Base-by-base conservation (phyloP, 2,329 filamentous ascomycete genomes). In the Chalaropsis thielavioides region DNA sequence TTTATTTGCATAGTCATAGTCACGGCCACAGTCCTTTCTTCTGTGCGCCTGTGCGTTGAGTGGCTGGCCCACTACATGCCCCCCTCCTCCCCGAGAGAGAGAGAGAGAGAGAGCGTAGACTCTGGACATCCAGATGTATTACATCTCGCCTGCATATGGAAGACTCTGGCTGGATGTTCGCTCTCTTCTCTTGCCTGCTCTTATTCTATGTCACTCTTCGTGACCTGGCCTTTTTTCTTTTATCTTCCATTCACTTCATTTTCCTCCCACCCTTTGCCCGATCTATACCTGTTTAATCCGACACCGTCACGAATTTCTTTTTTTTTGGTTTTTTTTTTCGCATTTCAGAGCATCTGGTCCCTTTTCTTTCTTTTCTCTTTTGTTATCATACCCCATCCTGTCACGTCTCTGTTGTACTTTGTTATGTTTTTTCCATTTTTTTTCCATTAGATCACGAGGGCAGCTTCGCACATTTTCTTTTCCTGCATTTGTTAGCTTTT, bases 211-310 rank as follows among this genome's bases (percentile, higher is more conserved):
- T 40, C 51, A 61, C 43, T 54, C 61, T 31, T 41, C 41, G 56
- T 61, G 51, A 51, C 62, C 46, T 19, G 46, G 43, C 46, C 40
- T 31, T 7, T 38, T 38, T 38, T 31, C n/a, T 15, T 15, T 31
- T 19, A 5, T 11, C 54, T 58, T 58, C 54, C 31, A 61, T 62
- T 62, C 60, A 8, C 40, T 62, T 62, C 60, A n/a, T 40, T 62
- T 62, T 19, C 43, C 38, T 17, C 24, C 10, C 24, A 49, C 17
- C 44, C 43, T 46, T 62, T 62, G 41, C 60, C 60, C 24, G 38
- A 46, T 62, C 40, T 44, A 44, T 31, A 62, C 60, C 19, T 62
- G 60, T 62, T 62, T 62, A 62, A 62, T 62, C 60, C 40, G 31
- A 19, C 56, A 59, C n/a, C 13, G n/a, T 46, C 59, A 38, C 54